These are phyloP conservation scores for Fusarium secorum DNA, from an alignment of 2,329 filamentous ascomycete species.

Conservation along the genomic window DNA sequence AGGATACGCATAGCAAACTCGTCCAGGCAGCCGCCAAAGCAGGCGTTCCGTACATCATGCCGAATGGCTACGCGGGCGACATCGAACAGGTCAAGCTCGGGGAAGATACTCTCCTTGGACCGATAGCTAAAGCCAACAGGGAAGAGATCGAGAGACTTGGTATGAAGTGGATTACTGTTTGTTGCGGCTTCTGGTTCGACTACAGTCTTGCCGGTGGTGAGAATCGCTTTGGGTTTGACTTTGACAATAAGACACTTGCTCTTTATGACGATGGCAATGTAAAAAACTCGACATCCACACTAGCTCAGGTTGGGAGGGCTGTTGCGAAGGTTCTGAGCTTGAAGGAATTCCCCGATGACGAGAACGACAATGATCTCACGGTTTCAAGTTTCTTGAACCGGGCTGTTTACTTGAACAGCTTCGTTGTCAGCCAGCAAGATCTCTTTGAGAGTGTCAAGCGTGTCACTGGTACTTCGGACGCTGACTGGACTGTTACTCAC, in stretches of 20 bases:
- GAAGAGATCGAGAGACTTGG: constrained; percentile 52
- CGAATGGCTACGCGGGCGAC: constrained; percentile 55
- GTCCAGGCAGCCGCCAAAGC: constrained; percentile 59
- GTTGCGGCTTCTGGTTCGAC: constrained; percentile 64
- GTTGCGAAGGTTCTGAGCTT: constrained; percentile 60
- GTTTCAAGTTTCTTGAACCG: constrained; percentile 56
- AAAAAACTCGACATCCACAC: constrained; percentile 53
- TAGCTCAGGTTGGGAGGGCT: constrained; percentile 61
- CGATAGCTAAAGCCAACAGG: constrained; percentile 31
- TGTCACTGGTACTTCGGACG: constrained; percentile 62
- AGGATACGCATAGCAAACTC: constrained; percentile 54
- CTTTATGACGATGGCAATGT: constrained; percentile 59
- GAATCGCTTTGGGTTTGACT: constrained; percentile 57
- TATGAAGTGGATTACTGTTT: constrained; percentile 57
- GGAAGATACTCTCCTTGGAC: constrained; percentile 39
- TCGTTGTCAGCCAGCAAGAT: constrained; percentile 66
- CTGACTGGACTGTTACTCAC: constrained; percentile 65
- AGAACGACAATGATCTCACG: constrained; percentile 39
- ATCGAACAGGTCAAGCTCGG: constrained; percentile 41
- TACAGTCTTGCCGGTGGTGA: constrained; percentile 54
- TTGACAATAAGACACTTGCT: constrained; percentile 50
- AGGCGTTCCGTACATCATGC: constrained; percentile 60
- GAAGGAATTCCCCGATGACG: constrained; percentile 50
- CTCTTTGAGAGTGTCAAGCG: constrained; percentile 68
- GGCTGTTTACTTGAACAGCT: constrained; percentile 61